Percentiles rank a stretch among this genome's conserved stretches.
Evolutionary conservation across 202 grass and related monocot genomes (phyloP).

Genomic region (Sporobolus alterniflorus): DNA sequence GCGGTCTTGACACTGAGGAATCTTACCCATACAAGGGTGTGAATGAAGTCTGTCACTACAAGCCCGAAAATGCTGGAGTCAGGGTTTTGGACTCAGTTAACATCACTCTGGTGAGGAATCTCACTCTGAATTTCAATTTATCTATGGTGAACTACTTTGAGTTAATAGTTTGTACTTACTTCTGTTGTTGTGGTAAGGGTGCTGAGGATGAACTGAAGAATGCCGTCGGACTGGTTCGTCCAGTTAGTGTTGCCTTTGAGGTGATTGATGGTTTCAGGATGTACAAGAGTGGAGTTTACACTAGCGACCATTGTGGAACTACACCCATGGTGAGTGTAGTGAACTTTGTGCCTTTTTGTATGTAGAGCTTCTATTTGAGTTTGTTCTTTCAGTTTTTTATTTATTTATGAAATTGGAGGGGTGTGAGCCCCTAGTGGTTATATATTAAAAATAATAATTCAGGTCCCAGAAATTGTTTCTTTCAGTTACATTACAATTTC

Average conservation of each 20-base stretch:
- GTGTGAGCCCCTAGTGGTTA: too few species aligned
- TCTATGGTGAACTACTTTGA: not conserved
- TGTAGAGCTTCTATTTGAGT: not conserved
- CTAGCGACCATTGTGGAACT: constrained; percentile 75
- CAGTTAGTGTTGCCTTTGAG: constrained; percentile 91
- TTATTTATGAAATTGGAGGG: too few species aligned
- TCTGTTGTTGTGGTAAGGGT: constrained; percentile 56
- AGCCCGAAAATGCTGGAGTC: constrained; percentile 63
- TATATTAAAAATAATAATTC: too few species aligned
- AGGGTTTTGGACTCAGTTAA: constrained; percentile 79
- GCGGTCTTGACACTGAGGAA: constrained; percentile 91
- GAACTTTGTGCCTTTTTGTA: not conserved
- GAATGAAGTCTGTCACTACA: constrained; percentile 75
- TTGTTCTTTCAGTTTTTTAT: not conserved
- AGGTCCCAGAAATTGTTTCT: too few species aligned
- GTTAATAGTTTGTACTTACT: constrained; percentile 4
- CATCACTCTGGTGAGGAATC: constrained; percentile 78
- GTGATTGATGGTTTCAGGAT: constrained; percentile 65
- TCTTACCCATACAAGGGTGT: constrained; percentile 92
- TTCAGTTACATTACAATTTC: not conserved
- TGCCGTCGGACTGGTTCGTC: constrained; percentile 92
- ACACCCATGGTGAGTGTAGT: constrained; percentile 65
- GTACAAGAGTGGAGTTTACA: constrained; percentile 92
- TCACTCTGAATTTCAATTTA: not conserved
- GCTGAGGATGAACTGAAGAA: constrained; percentile 92